Evolutionary conservation across 169 alveolate species (phyloP), one percentile per base, ranked within the genome.

Genomic region (Eimeria brunetti): DNA sequence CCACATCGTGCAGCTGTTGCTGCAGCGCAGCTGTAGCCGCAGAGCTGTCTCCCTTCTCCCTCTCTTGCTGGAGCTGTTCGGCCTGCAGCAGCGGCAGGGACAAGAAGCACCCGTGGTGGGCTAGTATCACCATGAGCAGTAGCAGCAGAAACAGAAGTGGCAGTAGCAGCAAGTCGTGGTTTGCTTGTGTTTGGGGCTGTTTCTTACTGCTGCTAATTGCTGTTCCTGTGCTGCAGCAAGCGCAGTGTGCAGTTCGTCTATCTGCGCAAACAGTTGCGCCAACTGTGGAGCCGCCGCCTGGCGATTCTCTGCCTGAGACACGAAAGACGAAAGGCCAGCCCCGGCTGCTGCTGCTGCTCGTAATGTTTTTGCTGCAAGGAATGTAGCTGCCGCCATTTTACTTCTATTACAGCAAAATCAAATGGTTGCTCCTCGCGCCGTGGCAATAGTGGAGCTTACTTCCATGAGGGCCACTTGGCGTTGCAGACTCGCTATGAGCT

Each of bases 181-280:
- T 41, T 85, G 64, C 67, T 33, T 85, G 38, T 46, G 73, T 8
- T 64, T 14, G n/a, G 38, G 36, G 80, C 41, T 60, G 92, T 27
- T 60, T n/a, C 94, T 46, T 38, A 89, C 94, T 64, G 78, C 60
- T 46, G 88, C 84, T 36, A 89, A 73, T 56, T 89, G 94, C 80
- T 89, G 88, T 44, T 89, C 94, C 60, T 89, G 94, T 1, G 94
- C 94, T 46, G 83, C 84, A 33, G 94, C 94, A 22, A 89, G 94
- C 24, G 94, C 73, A n/a, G 94, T 69, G 88, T 89, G 94, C 46
- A 89, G 88, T 14, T 89, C 94, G 60, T 89, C 94, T 67, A 89
- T 89, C 38, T 89, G 94, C 41, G 86, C 71, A 20, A 89, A 73
- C 60, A 89, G 78, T 38, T 89, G 81, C 88, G 76, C 71, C 58